Conservation (phyloP, 2,329 filamentous ascomycete species). For the Chrysosporium keratinophilum region DNA sequence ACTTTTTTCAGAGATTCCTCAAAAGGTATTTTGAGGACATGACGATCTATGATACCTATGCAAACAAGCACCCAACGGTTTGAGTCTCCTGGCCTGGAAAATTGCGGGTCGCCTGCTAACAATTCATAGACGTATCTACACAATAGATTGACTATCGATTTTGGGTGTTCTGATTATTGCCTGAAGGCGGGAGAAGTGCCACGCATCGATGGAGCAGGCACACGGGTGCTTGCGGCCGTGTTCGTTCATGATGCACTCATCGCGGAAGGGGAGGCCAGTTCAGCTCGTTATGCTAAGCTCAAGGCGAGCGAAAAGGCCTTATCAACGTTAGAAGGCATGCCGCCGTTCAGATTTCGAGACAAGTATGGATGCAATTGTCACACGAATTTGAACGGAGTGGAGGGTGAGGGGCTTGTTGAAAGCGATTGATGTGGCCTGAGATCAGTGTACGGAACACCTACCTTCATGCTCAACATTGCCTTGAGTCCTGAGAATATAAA, state of each 20-base stretch:
- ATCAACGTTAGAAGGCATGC: conserved; percentile 39
- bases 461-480: background rate
- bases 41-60: conserved; percentile 74
- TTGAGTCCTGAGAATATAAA: background rate
- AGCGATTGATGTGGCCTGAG: background rate
- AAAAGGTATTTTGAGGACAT: conserved; percentile 76
- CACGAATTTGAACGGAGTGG: conserved; percentile 14
- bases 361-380: conserved; percentile 56
- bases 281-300: conserved; percentile 62
- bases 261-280: conserved; percentile 52
- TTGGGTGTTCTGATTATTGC: conserved; percentile 54
- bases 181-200: conserved; percentile 40
- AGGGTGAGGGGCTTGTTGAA: background rate
- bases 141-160: conserved; percentile 51
- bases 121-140: conserved; percentile 52
- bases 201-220: conserved; percentile 36
- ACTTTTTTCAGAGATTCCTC: conserved; percentile 68
- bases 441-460: background rate
- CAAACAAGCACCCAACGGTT: conserved; percentile 69
- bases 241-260: conserved; percentile 63
- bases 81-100: conserved; percentile 13
- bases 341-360: conserved; percentile 48
- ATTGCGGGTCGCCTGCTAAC: background rate
- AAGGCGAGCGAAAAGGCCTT: conserved; percentile 36
- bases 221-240: conserved; percentile 56